Percentiles rank a stretch among this genome's conserved stretches.
Conservation (phyloP, 208 protist species). For the Porcisia hertigi region DNA sequence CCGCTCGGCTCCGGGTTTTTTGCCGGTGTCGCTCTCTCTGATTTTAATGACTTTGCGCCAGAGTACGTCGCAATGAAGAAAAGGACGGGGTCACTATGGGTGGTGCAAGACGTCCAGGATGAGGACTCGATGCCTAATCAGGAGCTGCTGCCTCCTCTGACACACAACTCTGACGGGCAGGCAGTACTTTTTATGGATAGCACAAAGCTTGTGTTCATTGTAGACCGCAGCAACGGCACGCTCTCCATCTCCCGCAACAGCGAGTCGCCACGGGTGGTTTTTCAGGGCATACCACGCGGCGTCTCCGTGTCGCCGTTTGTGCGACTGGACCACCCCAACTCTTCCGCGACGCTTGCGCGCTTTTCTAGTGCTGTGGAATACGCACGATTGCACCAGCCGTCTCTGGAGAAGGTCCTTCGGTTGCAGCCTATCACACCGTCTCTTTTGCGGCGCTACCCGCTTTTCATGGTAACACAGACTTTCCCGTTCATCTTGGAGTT, state of each 20-base stretch:
- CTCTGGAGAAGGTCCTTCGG: constrained; percentile 36
- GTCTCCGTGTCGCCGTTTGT: constrained; percentile 81
- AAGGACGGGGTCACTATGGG: constrained; percentile 57
- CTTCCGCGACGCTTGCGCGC: constrained; percentile 67
- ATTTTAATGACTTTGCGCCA: constrained; percentile 50
- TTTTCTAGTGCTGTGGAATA: constrained; percentile 51
- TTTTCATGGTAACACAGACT: constrained; percentile 53
- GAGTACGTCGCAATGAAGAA: constrained; percentile 66
- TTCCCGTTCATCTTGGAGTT: constrained; percentile 59
- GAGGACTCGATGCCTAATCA: constrained; percentile 82
- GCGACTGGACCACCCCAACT: constrained; percentile 80
- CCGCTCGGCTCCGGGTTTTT: constrained; percentile 88
- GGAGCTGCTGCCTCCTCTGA: constrained; percentile 54
- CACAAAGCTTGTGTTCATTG: constrained; percentile 83
- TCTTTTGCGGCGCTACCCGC: constrained; percentile 68
- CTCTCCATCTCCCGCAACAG: constrained; percentile 77
- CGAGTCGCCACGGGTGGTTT: constrained; percentile 77
- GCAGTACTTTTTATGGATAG: constrained; percentile 67
- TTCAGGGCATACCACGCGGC: constrained; percentile 67
- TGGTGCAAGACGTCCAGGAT: constrained; percentile 90
- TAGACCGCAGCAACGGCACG: constrained; percentile 71
- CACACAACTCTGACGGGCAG: constrained; percentile 15
- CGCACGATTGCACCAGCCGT: constrained; percentile 37
- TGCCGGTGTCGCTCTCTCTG: constrained; percentile 68
- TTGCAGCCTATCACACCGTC: constrained; percentile 72